Evolutionary conservation across 371 early-diverging fungal species (phyloP).

Genomic region (Actinomortierella ambigua): DNA sequence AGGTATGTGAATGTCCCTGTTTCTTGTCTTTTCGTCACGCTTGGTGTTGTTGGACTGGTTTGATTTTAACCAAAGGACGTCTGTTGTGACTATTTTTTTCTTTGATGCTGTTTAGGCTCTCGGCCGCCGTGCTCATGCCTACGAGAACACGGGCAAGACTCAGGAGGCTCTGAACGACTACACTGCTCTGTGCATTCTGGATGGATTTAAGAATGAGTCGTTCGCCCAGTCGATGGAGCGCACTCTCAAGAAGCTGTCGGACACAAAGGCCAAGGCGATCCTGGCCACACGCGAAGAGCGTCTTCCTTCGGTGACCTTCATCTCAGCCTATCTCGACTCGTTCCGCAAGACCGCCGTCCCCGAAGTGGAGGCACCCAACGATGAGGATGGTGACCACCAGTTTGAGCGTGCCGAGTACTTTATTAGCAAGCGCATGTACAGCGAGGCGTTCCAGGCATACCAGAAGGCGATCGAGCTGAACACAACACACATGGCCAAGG

Average conservation of each 20-base stretch:
- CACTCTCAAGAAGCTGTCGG: slow-evolving; percentile 83
- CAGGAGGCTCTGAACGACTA: slow-evolving; percentile 90
- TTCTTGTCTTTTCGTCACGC: no score
- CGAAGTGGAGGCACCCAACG: slow-evolving; percentile 27
- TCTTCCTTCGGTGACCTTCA: slow-evolving; percentile 91
- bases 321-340: slow-evolving; percentile 89
- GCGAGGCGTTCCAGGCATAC: slow-evolving; percentile 69
- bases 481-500: slow-evolving; percentile 60
- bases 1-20: slow-evolving; percentile 53
- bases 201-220: slow-evolving; percentile 87
- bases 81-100: slow-evolving; percentile 17
- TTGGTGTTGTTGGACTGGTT: no score
- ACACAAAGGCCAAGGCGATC: slow-evolving; percentile 77
- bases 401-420: slow-evolving; percentile 48
- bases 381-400: slow-evolving; percentile 50
- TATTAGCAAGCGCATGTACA: slow-evolving; percentile 59
- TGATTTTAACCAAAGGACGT: no score
- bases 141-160: slow-evolving; percentile 68
- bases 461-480: slow-evolving; percentile 70
- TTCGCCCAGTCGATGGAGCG: slow-evolving; percentile 89
- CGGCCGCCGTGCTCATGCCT: slow-evolving; percentile 85
- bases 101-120: slow-evolving; percentile 57
- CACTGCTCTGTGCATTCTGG: slow-evolving; percentile 91
- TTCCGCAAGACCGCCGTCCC: slow-evolving; percentile 63
- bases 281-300: slow-evolving; percentile 66